Evolutionary conservation across 768 basidiomycete species (phyloP).

Genomic region (Naganishia vishniacii): DNA sequence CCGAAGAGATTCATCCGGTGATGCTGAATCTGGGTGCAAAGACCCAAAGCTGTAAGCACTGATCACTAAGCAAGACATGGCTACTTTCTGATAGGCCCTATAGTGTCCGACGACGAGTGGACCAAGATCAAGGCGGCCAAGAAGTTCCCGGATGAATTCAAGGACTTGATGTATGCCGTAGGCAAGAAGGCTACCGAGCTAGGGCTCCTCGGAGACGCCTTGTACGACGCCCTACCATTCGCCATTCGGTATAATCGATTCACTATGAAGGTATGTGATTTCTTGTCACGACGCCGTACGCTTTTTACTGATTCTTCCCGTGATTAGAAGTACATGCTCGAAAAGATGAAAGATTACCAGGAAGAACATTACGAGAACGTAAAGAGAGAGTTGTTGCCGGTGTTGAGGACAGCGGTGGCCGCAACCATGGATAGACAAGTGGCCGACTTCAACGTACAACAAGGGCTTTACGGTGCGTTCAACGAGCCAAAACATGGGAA

Average conservation of each 20-base stretch:
- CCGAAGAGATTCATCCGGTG: constrained; percentile 10
- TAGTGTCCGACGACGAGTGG: constrained; percentile 11
- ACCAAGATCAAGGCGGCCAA: constrained; percentile 1
- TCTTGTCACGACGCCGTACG: constrained; percentile 48
- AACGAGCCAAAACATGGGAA: too few relatives aligned
- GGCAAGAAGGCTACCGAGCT: constrained; percentile 72
- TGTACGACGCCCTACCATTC: constrained; percentile 79
- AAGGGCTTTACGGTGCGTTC: constrained; percentile 1
- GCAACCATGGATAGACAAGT: constrained; percentile 3
- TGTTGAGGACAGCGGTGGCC: background rate
- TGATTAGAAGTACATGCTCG: constrained; percentile 1
- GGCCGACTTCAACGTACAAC: background rate
- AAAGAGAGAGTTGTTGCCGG: constrained; percentile 4
- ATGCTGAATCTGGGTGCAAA: background rate
- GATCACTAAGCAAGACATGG: background rate
- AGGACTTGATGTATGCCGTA: constrained; percentile 38
- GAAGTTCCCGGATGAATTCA: constrained; percentile 11
- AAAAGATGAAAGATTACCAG: background rate
- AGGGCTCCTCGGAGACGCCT: constrained; percentile 87
- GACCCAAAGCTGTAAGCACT: background rate
- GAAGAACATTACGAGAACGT: background rate
- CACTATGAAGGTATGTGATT: constrained; percentile 64
- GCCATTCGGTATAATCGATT: constrained; percentile 90
- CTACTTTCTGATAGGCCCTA: background rate
- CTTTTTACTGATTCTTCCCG: background rate